phyloP scores from a whole-genome alignment of 1,284 basidiomycete genomes.

The Erythrobasidium hasegawianum region DNA sequence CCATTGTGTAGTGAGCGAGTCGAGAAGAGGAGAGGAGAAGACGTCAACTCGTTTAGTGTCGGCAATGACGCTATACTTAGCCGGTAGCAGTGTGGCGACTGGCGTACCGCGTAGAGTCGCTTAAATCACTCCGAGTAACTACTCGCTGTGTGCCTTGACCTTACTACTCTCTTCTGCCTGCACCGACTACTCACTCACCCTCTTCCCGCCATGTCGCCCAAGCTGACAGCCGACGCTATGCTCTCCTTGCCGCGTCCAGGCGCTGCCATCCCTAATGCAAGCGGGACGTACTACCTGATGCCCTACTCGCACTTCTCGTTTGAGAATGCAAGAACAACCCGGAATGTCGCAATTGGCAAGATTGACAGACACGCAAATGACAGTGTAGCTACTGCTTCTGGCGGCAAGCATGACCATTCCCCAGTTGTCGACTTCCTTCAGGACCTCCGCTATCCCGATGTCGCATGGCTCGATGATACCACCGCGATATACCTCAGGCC shows the following conservation, averaged over 20 bases:
- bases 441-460: slow-evolving; percentile 33
- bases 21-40: too few species aligned
- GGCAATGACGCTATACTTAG: too few species aligned
- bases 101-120: too few species aligned
- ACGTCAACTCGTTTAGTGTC: too few species aligned
- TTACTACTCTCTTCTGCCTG: too few species aligned
- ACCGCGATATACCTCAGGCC: slow-evolving; percentile 48
- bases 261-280: slow-evolving; percentile 60
- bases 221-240: slow-evolving; percentile 20
- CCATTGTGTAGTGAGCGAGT: too few species aligned
- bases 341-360: slow-evolving; percentile 57
- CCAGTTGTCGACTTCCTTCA: slow-evolving; percentile 32
- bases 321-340: slow-evolving; percentile 66
- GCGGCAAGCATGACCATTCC: slow-evolving; percentile 4
- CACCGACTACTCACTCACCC: not conserved
- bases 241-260: slow-evolving; percentile 62
- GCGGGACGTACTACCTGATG: slow-evolving; percentile 64
- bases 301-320: slow-evolving; percentile 67
- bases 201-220: slow-evolving; percentile 20
- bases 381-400: not conserved
- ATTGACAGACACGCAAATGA: slow-evolving; percentile 9
- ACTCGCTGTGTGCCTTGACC: too few species aligned
- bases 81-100: too few species aligned
- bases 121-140: too few species aligned
- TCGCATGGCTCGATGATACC: slow-evolving; percentile 46